These are phyloP conservation scores for Hypoxylon lienhwacheense DNA, from an alignment of 495 filamentous ascomycete species.

Conservation along the genomic window DNA sequence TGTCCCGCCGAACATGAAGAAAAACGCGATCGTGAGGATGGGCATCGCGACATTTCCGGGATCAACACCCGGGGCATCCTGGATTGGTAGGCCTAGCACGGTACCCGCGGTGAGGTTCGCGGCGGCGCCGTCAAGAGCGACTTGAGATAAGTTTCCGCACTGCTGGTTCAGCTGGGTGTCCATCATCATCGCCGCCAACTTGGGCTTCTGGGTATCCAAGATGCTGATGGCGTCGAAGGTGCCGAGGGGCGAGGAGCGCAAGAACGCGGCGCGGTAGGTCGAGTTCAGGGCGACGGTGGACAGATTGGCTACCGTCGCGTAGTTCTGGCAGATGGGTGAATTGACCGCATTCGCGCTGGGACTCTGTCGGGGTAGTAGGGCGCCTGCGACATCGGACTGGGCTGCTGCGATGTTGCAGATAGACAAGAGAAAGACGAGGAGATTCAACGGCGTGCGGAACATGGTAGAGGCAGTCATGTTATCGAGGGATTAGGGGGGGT, in stretches of 20 bases:
- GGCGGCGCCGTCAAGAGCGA: conserved; percentile 37
- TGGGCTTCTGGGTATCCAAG: conserved; percentile 33
- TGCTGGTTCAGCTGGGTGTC: conserved; percentile 37
- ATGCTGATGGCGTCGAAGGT: conserved; percentile 35
- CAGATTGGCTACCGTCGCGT: conserved; percentile 38
- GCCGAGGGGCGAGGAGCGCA: conserved; percentile 36
- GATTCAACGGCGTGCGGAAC: conserved; percentile 19
- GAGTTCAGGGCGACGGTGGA: conserved; percentile 41
- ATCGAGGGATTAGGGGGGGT: not conserved
- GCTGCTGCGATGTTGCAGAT: conserved; percentile 25
- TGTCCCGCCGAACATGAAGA: conserved; percentile 21
- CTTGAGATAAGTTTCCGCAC: conserved; percentile 41
- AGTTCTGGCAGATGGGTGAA: conserved; percentile 28
- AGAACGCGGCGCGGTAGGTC: conserved; percentile 42
- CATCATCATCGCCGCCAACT: conserved; percentile 37
- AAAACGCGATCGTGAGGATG: conserved; percentile 8
- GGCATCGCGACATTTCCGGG: conserved; percentile 7
- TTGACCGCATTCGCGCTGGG: conserved; percentile 11
- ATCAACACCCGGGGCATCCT: conserved; percentile 15
- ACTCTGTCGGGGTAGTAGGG: conserved; percentile 20
- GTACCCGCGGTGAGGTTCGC: conserved; percentile 40
- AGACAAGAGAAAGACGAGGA: conserved; percentile 26
- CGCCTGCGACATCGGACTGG: conserved; percentile 2
- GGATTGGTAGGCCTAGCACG: conserved; percentile 27
- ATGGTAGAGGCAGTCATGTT: conserved; percentile 12